Evolutionary conservation across 208 protist species (phyloP).

Genomic region (Trypanosoma boissoni): DNA sequence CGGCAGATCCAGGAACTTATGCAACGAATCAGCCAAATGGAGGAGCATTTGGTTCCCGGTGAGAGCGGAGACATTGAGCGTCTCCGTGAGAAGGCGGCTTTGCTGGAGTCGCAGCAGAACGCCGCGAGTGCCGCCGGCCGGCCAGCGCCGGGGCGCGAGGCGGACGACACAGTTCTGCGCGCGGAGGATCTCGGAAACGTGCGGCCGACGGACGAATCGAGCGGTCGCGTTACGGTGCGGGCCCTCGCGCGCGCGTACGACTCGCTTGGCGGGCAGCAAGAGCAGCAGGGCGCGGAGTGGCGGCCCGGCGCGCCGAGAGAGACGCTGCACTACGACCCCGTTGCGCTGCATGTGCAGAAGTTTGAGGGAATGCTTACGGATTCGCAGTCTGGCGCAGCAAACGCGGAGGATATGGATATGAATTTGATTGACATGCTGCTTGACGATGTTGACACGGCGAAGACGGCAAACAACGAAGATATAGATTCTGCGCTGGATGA

Average conservation of each 20-base stretch:
- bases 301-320: background rate
- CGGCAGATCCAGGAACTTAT: slow-evolving; percentile 56
- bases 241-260: slow-evolving; percentile 22
- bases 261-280: background rate
- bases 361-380: slow-evolving; percentile 1
- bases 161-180: slow-evolving; percentile 10
- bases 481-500: background rate
- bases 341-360: background rate
- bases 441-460: slow-evolving; percentile 1
- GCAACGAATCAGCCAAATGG: slow-evolving; percentile 36
- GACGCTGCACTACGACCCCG: background rate
- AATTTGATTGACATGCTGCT: slow-evolving; percentile 14
- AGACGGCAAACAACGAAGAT: background rate
- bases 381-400: slow-evolving; percentile 2
- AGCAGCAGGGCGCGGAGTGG: background rate
- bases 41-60: slow-evolving; percentile 2
- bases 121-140: background rate
- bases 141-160: slow-evolving; percentile 1
- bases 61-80: slow-evolving; percentile 34
- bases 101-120: slow-evolving; percentile 60
- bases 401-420: slow-evolving; percentile 9
- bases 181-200: slow-evolving; percentile 16
- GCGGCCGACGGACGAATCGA: slow-evolving; percentile 2
- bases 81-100: slow-evolving; percentile 54
- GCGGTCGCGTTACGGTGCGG: slow-evolving; percentile 5